Base-by-base conservation (phyloP, 1,139 yeast genomes). In the Suhomyces bribrorum region DNA sequence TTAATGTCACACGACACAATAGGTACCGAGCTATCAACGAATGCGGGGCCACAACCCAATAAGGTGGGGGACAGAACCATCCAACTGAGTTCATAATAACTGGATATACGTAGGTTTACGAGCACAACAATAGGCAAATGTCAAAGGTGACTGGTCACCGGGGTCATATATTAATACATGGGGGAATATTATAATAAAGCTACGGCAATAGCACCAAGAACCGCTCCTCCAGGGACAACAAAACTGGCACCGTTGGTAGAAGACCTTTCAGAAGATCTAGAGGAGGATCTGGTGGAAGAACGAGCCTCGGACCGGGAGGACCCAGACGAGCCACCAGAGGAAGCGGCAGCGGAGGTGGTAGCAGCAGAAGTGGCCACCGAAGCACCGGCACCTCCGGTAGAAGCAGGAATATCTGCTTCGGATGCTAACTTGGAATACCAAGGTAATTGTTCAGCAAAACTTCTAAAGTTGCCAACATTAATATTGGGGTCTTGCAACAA, bases 371-470 rank as follows among this genome's bases (percentile, higher is more conserved):
- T 29, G 12, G 40, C 30, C 5, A 31, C 38, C 4, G 30, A 27
- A 15, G 36, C 28, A 7, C 42, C 29, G 9, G 40, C 15, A 8
- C 38, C 45, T 14, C 44, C 34, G 6, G 36, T 32, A 15, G 41
- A 50, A 5, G 7, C 29, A 6, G 37, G 32, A 12, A 26, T 32
- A 32, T 38, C 37, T 5, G 45, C 46, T 14, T 44, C 61, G 6
- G 57, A 57, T 12, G 45, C 52, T 38, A 69, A 54, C 38, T 71
- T 55, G 14, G 67, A 35, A 53, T 61, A 67, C 77, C 77, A 72
- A 24, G 77, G 75, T 46, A 72, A 64, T 27, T 57, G 56, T 28
- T 70, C 60, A 27, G 74, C 77, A 49, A 57, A 71, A 13, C 49
- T 44, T 48, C 54, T 60, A 44, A 72, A 59, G 9, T 56, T 44